These are phyloP conservation scores for Coleophoma eucalyptorum DNA, from an alignment of 2,329 filamentous ascomycete genomes.

Conservation along the genomic window DNA sequence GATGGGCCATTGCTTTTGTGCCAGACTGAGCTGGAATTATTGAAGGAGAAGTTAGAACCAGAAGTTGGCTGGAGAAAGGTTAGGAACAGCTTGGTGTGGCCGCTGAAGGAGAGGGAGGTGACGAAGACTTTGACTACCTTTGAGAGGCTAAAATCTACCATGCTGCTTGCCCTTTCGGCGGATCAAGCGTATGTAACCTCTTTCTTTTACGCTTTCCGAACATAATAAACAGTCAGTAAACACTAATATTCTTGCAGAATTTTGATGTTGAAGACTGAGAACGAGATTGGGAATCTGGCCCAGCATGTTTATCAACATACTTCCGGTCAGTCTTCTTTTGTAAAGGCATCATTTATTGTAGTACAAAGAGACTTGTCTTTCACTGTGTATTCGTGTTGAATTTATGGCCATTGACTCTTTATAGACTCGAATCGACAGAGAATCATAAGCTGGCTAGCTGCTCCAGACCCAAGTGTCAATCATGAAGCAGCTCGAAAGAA, in stretches of 20 bases:
- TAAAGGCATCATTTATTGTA: no score
- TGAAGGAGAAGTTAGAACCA: conserved; percentile 12
- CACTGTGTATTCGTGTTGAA: no score
- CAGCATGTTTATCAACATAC: no score
- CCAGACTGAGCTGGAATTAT: conserved; percentile 7
- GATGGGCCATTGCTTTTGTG: conserved; percentile 12
- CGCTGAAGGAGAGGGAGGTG: conserved; percentile 13
- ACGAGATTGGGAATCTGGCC: no score
- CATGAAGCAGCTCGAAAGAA: background rate
- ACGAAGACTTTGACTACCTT: conserved; percentile 9
- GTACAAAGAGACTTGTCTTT: no score
- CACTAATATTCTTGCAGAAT: no score
- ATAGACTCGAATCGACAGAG: background rate
- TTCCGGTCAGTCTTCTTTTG: no score
- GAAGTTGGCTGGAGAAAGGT: conserved; percentile 11
- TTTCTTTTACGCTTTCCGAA: no score
- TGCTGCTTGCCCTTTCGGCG: conserved; percentile 13
- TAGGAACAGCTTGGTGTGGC: conserved; percentile 12
- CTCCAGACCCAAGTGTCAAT: background rate
- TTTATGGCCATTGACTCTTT: no score
- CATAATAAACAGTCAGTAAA: no score
- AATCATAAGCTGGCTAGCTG: background rate
- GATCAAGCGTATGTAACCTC: conserved; percentile 11
- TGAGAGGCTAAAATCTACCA: conserved; percentile 14
- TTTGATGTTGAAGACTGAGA: no score